Evolutionary conservation across 176 grass and related monocot genomes (phyloP).

Genomic region (Zoysia japonica): DNA sequence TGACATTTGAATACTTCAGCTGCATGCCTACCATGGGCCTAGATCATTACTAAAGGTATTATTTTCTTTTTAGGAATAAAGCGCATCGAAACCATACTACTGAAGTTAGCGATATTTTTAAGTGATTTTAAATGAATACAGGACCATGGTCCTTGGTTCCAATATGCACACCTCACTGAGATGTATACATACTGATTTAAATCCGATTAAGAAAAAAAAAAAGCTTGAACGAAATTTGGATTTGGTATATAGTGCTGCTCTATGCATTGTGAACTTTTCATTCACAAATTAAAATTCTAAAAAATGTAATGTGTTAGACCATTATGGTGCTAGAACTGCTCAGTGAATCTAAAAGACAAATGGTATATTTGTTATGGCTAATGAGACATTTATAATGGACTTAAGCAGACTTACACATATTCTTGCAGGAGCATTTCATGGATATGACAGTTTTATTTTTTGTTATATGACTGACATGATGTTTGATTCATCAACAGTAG

Average conservation of each 20-base stretch:
- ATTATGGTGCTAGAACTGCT: neutral
- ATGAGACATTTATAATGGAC: constrained; percentile 8
- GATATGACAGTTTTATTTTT: neutral
- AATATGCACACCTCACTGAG: constrained; percentile 17
- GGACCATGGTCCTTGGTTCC: neutral
- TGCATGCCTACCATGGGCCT: neutral
- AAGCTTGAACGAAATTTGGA: neutral
- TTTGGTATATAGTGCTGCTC: constrained; percentile 7
- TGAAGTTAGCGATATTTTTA: neutral
- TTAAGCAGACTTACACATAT: neutral
- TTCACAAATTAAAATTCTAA: neutral
- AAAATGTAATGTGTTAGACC: neutral
- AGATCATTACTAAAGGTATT: constrained; percentile 5
- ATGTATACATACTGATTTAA: neutral
- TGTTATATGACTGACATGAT: neutral
- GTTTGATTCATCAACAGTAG: neutral
- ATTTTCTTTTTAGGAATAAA: constrained; percentile 7
- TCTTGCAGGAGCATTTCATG: constrained; percentile 23
- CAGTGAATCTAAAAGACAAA: neutral
- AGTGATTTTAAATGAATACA: constrained; percentile 24
- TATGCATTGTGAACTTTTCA: neutral
- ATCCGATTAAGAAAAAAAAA: neutral
- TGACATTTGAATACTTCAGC: constrained; percentile 20
- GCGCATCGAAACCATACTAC: neutral
- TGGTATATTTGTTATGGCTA: neutral